Base-by-base conservation (phyloP, 768 basidiomycete species). In the Leccinum ochraceum region DNA sequence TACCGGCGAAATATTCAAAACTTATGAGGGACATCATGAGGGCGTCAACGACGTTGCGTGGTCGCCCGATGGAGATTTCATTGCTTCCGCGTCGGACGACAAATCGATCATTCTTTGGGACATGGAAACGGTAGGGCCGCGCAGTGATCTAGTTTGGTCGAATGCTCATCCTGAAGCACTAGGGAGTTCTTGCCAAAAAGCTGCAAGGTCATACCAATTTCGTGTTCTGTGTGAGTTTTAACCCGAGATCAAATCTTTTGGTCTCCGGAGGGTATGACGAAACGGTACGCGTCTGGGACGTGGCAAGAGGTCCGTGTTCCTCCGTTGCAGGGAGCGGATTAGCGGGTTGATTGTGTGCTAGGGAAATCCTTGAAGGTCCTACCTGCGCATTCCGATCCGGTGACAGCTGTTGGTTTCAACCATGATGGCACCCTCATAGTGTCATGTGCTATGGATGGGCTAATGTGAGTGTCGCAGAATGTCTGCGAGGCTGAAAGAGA, bases 241-340 rank as follows among this genome's bases (percentile, higher is more conserved):
- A 92, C 66, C 95, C 94, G 1, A 84, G 87, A 70, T 91, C 92
- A 0, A 95, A 94, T 72, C 77, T 99, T 36, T 79, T 98, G 56
- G 97, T 92, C 16, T 95, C 93, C 22, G 97, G 97, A 32, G 91
- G 92, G 1, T 95, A 91, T 69, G 97, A 99, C 67, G 97, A 99
- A 78, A 94, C 91, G 16, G 92, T 98, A 17, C 85, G 93, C 53
- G 83, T 98, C n/a, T 98, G 96, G 96, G 95, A 99, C 72, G 88
- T 96, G 28, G 87, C 91, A 26, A 80, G 88, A 83, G 94, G 94
- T 94, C 63, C 17, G 63, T 56, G 48, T 44, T 50, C 30, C 14
- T 44, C 22, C 34, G 32, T 52, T 39, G 55, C 30, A 37, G 20
- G 30, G 34, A 8, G n/a, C 54, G 17, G 53, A 49, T 57, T 22